Percentiles rank a stretch among this genome's conserved stretches.
These are phyloP conservation scores for Ustilago tritici DNA, from an alignment of 1,284 basidiomycete genomes.

Conservation along the genomic window DNA sequence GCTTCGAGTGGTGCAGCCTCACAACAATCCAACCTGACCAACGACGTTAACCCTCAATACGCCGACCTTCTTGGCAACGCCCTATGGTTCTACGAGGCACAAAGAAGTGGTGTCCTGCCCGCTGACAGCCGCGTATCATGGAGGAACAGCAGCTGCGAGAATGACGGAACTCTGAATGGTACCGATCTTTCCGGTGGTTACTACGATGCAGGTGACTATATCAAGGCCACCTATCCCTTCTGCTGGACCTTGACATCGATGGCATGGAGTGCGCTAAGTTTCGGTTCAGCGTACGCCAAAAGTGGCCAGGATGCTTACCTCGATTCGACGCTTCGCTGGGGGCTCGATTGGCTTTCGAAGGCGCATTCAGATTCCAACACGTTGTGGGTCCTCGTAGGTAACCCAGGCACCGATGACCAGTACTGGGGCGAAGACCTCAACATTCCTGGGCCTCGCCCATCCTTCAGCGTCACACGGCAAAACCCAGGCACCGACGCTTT, in stretches of 20 bases:
- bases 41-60: constrained; percentile 75
- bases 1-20: constrained; percentile 32
- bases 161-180: constrained; percentile 81
- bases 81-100: constrained; percentile 90
- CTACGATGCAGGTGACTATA: constrained; percentile 87
- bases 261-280: constrained; percentile 87
- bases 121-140: constrained; percentile 81
- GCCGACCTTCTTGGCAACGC: constrained; percentile 81
- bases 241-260: constrained; percentile 83
- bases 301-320: constrained; percentile 88
- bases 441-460: constrained; percentile 80
- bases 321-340: constrained; percentile 81
- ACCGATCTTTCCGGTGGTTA: constrained; percentile 86
- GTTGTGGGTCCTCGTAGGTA: constrained; percentile 82
- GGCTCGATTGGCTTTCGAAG: constrained; percentile 90
- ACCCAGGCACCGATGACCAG: constrained; percentile 77
- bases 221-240: constrained; percentile 75
- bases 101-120: constrained; percentile 82
- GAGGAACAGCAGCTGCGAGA: constrained; percentile 82
- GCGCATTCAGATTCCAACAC: constrained; percentile 82
- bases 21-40: constrained; percentile 35
- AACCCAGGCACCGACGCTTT: constrained; percentile 88
- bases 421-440: constrained; percentile 89
- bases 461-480: constrained; percentile 81
- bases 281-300: constrained; percentile 83